Evolutionary conservation across 2,329 filamentous ascomycete species (phyloP).

Genomic region (Sordariomycetes sp.): DNA sequence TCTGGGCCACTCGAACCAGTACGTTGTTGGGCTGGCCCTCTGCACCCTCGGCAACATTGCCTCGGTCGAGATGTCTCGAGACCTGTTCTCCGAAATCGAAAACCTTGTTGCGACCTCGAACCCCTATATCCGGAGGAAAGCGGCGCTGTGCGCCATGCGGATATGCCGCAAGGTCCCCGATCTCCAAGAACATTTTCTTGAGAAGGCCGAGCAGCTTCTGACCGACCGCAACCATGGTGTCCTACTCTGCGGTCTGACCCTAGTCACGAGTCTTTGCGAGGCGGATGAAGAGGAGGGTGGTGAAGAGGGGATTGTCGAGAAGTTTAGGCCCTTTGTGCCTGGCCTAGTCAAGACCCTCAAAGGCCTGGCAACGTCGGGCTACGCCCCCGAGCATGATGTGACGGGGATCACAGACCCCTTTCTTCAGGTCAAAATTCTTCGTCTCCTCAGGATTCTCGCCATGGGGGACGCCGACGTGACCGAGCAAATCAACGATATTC

Average conservation of each 20-base stretch:
- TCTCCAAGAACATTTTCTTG: constrained; percentile 90
- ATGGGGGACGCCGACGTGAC: constrained; percentile 79
- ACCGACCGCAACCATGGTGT: constrained; percentile 95
- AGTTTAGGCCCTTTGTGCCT: constrained; percentile 79
- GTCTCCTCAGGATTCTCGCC: constrained; percentile 74
- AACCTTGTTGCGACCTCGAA: constrained; percentile 84
- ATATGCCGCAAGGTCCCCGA: constrained; percentile 98
- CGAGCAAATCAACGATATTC: constrained; percentile 96
- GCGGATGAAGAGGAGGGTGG: constrained; percentile 86
- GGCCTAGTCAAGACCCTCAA: constrained; percentile 85
- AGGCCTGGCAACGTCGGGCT: constrained; percentile 85
- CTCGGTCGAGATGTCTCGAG: constrained; percentile 95
- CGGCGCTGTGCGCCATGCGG: constrained; percentile 95
- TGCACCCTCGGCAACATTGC: constrained; percentile 97
- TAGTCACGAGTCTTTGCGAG: constrained; percentile 88
- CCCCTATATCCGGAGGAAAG: constrained; percentile 96
- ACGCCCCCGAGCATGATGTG: constrained; percentile 95
- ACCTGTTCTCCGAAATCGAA: constrained; percentile 94
- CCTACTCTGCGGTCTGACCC: constrained; percentile 78
- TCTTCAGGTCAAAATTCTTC: constrained; percentile 90
- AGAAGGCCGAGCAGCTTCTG: constrained; percentile 80
- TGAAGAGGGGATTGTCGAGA: constrained; percentile 82
- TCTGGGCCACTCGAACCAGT: constrained; percentile 93
- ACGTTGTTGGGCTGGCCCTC: constrained; percentile 90
- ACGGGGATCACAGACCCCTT: constrained; percentile 98